A percentile compares a stretch with the other conserved stretches of the same genome.
These are phyloP conservation scores for Pyrenophora teres DNA, from an alignment of 2,329 filamentous ascomycete species.

Conservation along the genomic window DNA sequence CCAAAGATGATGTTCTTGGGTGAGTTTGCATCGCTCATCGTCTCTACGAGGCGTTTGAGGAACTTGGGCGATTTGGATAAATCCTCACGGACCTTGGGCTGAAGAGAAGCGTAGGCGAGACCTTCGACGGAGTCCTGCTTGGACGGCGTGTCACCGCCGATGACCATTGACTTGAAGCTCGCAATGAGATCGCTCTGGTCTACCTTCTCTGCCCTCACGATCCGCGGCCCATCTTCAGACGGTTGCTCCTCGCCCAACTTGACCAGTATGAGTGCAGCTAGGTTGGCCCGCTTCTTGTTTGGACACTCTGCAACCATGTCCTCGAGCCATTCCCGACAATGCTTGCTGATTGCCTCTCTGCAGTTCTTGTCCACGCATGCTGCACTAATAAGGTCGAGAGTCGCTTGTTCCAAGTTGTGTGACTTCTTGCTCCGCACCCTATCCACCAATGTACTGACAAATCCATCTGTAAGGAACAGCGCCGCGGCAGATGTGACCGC, in stretches of 20 bases:
- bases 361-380: slow-evolving; percentile 85
- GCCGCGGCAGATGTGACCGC: slow-evolving; percentile 74
- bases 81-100: slow-evolving; percentile 81
- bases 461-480: slow-evolving; percentile 87
- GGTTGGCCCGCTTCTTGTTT: slow-evolving; percentile 59
- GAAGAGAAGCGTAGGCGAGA: slow-evolving; percentile 87
- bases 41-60: slow-evolving; percentile 70
- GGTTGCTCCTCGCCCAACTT: slow-evolving; percentile 54
- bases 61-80: slow-evolving; percentile 71
- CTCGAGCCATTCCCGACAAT: slow-evolving; percentile 86
- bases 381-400: slow-evolving; percentile 86
- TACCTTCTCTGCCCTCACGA: slow-evolving; percentile 39
- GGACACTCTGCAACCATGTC: slow-evolving; percentile 77
- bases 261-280: slow-evolving; percentile 60
- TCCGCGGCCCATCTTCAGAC: slow-evolving; percentile 35
- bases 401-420: slow-evolving; percentile 81
- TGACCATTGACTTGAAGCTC: slow-evolving; percentile 67
- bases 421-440: slow-evolving; percentile 83
- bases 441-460: slow-evolving; percentile 75
- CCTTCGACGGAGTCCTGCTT: slow-evolving; percentile 82
- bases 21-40: slow-evolving; percentile 52
- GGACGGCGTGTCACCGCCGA: slow-evolving; percentile 61
- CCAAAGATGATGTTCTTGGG: slow-evolving; percentile 75
- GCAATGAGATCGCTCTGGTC: slow-evolving; percentile 57
- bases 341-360: slow-evolving; percentile 79